These are phyloP conservation scores for Vitis hybrid DNA, from an alignment of 177 flowering plant species.

Conservation along the genomic window DNA sequence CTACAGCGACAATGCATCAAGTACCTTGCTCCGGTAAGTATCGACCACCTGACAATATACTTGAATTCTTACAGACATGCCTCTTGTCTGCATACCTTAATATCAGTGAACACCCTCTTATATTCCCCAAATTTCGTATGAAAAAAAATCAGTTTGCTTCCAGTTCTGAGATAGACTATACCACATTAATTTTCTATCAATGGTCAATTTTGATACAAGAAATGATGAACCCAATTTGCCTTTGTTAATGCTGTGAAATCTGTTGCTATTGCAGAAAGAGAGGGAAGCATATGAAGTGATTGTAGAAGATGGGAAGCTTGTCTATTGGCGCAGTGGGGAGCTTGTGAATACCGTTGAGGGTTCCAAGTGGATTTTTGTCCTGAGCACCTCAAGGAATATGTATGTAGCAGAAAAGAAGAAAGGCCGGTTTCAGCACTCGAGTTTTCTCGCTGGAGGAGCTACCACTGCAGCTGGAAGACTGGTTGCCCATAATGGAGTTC, in stretches of 20 bases:
- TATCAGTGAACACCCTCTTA: no score
- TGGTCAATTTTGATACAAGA: no score
- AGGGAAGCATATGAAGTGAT: constrained; percentile 55
- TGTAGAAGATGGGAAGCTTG: constrained; percentile 50
- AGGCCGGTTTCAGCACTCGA: constrained; percentile 62
- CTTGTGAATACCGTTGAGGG: constrained; percentile 38
- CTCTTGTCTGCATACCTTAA: no score
- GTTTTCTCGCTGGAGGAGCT: constrained; percentile 65
- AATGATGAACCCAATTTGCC: background rate
- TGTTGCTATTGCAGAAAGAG: constrained; percentile 40
- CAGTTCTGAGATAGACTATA: no score
- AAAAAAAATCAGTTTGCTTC: no score
- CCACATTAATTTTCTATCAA: no score
- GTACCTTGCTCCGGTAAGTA: constrained; percentile 59
- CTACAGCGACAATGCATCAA: constrained; percentile 53
- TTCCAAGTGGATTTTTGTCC: constrained; percentile 66
- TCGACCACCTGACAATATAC: no score
- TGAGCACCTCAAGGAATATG: constrained; percentile 45
- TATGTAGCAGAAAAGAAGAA: constrained; percentile 62
- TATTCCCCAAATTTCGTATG: no score
- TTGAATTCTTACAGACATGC: no score
- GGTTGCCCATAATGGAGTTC: constrained; percentile 44
- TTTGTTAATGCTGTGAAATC: background rate
- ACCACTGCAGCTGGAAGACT: constrained; percentile 59
- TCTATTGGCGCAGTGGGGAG: constrained; percentile 33